Evolutionary conservation across 208 protist species (phyloP), one percentile per base, ranked within the genome.

Genomic region (Strigomonas galati): DNA sequence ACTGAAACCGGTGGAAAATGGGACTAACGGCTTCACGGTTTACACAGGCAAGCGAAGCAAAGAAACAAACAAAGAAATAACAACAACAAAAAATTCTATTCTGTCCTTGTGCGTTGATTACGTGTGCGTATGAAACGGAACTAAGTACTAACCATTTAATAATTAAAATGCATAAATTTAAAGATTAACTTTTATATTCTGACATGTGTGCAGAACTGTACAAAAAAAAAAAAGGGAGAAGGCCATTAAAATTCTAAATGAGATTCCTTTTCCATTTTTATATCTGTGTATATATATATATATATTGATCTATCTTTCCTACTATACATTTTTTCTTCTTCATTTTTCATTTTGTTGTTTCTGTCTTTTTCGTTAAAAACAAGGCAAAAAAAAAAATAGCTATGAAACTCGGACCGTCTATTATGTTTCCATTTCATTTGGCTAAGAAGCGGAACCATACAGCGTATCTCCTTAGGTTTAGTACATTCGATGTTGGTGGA

Each of bases 331-430:
- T 19, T 55, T 55, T 55, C 19, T 55, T 53, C 19, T 64, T 40
- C 30, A 7, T 7, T 28, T 40, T 61, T 61, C n/a, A 61, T 15
- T 21, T 43, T 44, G 10, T 9, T 15, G 9, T 28, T 28, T 61
- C 32, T 62, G 30, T 49, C n/a, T 21, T 57, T 68, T 71, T n/a
- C 69, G 71, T 51, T 21, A 61, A 54, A 67, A 79, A 57, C 32
- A 24, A 14, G 43, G 14, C 43, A 49, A 49, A 49, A 49, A 49
- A n/a, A n/a, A n/a, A n/a, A n/a, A n/a, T n/a, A n/a, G n/a, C n/a
- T n/a, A n/a, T n/a, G n/a, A n/a, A n/a, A n/a, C n/a, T n/a, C n/a
- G n/a, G n/a, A n/a, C n/a, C n/a, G n/a, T n/a, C n/a, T n/a, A n/a
- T n/a, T n/a, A n/a, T n/a, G n/a, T 40, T 40, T 40, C 35, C 35